phyloP scores from a whole-genome alignment of 768 basidiomycete species.

The Lentinula lateritia region DNA sequence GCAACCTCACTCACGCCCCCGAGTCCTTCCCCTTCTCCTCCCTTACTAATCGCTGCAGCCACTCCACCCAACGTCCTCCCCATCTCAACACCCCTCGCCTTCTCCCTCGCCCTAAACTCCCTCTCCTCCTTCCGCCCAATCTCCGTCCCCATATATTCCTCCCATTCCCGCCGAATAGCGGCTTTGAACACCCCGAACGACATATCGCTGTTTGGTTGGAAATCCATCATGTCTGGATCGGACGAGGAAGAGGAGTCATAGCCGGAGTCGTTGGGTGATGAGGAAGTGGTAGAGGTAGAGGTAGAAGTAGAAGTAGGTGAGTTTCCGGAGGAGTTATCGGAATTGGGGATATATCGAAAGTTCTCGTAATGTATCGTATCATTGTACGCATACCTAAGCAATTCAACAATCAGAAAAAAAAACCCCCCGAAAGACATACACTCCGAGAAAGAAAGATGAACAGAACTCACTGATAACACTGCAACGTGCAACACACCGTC shows the following conservation, averaged over 20 bases:
- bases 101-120: background rate
- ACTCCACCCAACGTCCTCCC: too few relatives aligned
- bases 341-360: background rate
- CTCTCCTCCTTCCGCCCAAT: background rate
- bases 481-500: background rate
- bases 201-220: background rate
- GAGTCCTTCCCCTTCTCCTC: background rate
- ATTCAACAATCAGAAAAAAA: too few relatives aligned
- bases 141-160: background rate
- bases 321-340: background rate
- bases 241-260: background rate
- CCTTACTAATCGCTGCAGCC: background rate
- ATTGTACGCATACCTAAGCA: background rate
- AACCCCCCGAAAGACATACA: too few relatives aligned
- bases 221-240: background rate
- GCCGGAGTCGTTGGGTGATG: background rate
- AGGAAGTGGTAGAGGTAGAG: background rate
- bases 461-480: background rate
- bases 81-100: background rate
- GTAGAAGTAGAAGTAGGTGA: too few relatives aligned
- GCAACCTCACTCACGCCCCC: background rate
- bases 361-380: background rate
- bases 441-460: too few relatives aligned
- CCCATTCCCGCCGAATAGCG: background rate
- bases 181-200: background rate